Percentiles rank a stretch among this genome's conserved stretches.
Evolutionary conservation across 2,329 filamentous ascomycete species (phyloP).

Genomic region (Arthroderma sp.): DNA sequence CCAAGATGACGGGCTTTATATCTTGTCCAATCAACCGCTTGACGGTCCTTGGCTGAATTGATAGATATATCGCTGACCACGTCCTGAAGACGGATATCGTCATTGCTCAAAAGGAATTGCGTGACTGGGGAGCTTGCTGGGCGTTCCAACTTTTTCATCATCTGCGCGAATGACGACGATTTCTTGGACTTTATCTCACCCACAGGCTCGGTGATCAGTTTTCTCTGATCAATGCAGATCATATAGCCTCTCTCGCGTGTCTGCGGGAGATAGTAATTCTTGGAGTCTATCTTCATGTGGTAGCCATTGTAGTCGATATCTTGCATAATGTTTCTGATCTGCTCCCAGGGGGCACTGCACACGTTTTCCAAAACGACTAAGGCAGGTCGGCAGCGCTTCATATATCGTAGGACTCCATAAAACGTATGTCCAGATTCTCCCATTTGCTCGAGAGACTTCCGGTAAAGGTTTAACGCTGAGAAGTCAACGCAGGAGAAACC

Average conservation of each 20-base stretch:
- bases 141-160: slow-evolving; percentile 41
- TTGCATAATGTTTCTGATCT: slow-evolving; percentile 37
- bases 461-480: slow-evolving; percentile 50
- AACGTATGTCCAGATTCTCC: slow-evolving; percentile 59
- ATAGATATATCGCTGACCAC: slow-evolving; percentile 39
- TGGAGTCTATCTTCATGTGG: slow-evolving; percentile 49
- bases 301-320: slow-evolving; percentile 45
- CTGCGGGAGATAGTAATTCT: slow-evolving; percentile 62
- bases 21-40: slow-evolving; percentile 23
- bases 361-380: slow-evolving; percentile 67
- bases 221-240: slow-evolving; percentile 40
- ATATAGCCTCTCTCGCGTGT: slow-evolving; percentile 52
- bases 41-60: slow-evolving; percentile 18
- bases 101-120: slow-evolving; percentile 47
- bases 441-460: slow-evolving; percentile 40
- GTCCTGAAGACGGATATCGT: slow-evolving; percentile 43
- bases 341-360: slow-evolving; percentile 45
- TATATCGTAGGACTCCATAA: slow-evolving; percentile 48
- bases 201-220: slow-evolving; percentile 16
- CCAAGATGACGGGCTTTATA: slow-evolving; percentile 50
- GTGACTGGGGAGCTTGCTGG: slow-evolving; percentile 51
- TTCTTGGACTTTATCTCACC: slow-evolving; percentile 19
- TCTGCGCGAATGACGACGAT: slow-evolving; percentile 30
- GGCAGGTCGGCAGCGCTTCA: slow-evolving; percentile 43
- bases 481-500: slow-evolving; percentile 69